A percentile compares a stretch with the other conserved stretches of the same genome.
Evolutionary conservation across 495 filamentous ascomycete species (phyloP).

Genomic region (Entonaema liquescens): DNA sequence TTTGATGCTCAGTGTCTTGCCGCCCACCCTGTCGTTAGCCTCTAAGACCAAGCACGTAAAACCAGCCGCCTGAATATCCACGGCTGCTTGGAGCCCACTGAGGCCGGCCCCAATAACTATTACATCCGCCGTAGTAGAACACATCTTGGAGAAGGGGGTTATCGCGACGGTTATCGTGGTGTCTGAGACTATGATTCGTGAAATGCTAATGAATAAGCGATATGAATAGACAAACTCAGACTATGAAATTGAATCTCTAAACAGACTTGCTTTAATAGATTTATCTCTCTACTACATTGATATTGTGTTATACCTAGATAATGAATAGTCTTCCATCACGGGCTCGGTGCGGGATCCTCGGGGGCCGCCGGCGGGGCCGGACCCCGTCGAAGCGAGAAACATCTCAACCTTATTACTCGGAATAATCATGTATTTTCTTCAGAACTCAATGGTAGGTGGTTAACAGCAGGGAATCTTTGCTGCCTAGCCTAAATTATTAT

Average conservation of each 20-base stretch:
- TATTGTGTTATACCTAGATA: not conserved
- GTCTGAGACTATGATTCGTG: not conserved
- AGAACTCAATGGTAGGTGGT: not conserved
- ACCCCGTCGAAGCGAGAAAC: not conserved
- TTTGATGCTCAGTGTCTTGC: slow-evolving; percentile 52
- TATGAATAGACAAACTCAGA: not conserved
- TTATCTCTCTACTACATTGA: not conserved
- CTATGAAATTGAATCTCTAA: too few relatives aligned
- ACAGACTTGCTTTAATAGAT: not conserved
- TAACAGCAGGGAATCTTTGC: not conserved
- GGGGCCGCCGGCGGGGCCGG: not conserved
- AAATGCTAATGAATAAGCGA: not conserved
- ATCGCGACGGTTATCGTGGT: not conserved
- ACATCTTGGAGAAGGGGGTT: not conserved
- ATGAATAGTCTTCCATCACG: not conserved
- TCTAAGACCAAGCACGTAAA: slow-evolving; percentile 55
- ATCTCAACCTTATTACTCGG: not conserved
- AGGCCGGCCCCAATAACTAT: slow-evolving; percentile 59
- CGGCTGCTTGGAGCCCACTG: slow-evolving; percentile 53
- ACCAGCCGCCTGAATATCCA: slow-evolving; percentile 47
- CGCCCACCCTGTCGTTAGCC: slow-evolving; percentile 59
- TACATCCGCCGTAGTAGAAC: slow-evolving; percentile 43
- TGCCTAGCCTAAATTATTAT: not conserved
- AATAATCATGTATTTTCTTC: not conserved
- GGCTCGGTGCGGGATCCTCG: not conserved